Conservation (phyloP, 1,284 basidiomycete genomes). For the Malassezia yamatoensis region DNA sequence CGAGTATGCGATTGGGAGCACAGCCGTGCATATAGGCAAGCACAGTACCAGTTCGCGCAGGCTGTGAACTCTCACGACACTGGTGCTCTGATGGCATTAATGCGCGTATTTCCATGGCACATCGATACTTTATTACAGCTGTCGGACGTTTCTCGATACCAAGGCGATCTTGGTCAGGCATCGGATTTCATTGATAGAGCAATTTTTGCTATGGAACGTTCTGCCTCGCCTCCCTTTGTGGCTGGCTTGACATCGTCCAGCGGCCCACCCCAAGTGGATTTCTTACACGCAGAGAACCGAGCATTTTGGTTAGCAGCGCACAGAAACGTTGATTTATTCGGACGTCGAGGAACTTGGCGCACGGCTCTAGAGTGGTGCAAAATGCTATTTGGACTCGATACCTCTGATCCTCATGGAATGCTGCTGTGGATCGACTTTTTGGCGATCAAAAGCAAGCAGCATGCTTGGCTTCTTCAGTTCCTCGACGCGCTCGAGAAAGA, state of each 20-base stretch:
- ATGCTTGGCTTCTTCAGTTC: slow-evolving; percentile 36
- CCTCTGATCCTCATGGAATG: slow-evolving; percentile 40
- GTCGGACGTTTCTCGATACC: slow-evolving; percentile 39
- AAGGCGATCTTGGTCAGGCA: slow-evolving; percentile 44
- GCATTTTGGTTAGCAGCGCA: slow-evolving; percentile 43
- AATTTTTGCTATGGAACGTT: slow-evolving; percentile 41
- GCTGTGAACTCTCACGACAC: slow-evolving; percentile 41
- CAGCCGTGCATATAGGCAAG: slow-evolving; percentile 36
- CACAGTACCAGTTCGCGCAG: slow-evolving; percentile 43
- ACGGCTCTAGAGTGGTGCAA: slow-evolving; percentile 46
- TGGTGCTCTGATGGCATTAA: slow-evolving; percentile 32
- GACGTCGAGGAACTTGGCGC: slow-evolving; percentile 42
- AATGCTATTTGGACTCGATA: slow-evolving; percentile 34
- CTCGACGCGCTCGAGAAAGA: slow-evolving; percentile 27
- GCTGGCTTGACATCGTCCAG: slow-evolving; percentile 30
- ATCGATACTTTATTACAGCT: slow-evolving; percentile 45
- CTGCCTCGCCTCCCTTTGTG: slow-evolving; percentile 29
- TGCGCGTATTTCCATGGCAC: slow-evolving; percentile 43
- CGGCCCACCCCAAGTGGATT: slow-evolving; percentile 37
- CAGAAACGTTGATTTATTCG: slow-evolving; percentile 36
- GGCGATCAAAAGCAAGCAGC: slow-evolving; percentile 36
- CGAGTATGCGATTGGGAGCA: slow-evolving; percentile 36
- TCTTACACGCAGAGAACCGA: slow-evolving; percentile 38
- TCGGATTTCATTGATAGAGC: slow-evolving; percentile 43
- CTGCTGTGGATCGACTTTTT: slow-evolving; percentile 47